phyloP scores from a whole-genome alignment of 495 filamentous ascomycete genomes.

The Stereocaulon alpinum region DNA sequence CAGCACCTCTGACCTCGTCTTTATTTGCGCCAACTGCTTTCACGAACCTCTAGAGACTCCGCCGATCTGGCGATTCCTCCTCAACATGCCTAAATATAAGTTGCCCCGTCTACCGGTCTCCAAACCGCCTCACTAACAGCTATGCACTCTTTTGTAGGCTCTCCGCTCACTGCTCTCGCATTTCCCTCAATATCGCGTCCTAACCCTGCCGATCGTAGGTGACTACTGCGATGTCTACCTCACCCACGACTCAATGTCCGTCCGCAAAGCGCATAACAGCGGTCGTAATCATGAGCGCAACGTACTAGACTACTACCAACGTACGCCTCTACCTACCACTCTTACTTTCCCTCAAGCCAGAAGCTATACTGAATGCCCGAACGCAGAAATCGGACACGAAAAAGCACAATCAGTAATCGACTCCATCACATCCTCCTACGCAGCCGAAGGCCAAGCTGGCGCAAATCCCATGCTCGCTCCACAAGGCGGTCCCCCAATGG shows the following conservation, averaged over 20 bases:
- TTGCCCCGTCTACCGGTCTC: too few species aligned
- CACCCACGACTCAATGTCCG: slow-evolving; percentile 99
- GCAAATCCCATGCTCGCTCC: slow-evolving; percentile 72
- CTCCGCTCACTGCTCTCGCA: neutral
- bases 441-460: slow-evolving; percentile 77
- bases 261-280: slow-evolving; percentile 95
- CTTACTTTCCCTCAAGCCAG: neutral
- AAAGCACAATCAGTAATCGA: slow-evolving; percentile 98
- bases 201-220: slow-evolving; percentile 41
- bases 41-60: neutral
- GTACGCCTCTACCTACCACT: slow-evolving; percentile 36
- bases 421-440: slow-evolving; percentile 89
- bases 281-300: slow-evolving; percentile 95
- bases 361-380: neutral
- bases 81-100: slow-evolving; percentile 77
- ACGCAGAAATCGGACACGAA: slow-evolving; percentile 88
- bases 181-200: slow-evolving; percentile 7
- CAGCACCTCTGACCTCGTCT: neutral
- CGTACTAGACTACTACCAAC: slow-evolving; percentile 97
- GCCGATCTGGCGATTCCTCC: neutral
- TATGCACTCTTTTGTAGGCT: slow-evolving; percentile 59
- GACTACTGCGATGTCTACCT: slow-evolving; percentile 99
- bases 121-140: slow-evolving; percentile 43
- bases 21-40: slow-evolving; percentile 5
- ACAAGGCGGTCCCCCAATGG: slow-evolving; percentile 28